Evolutionary conservation across 2,329 filamentous ascomycete genomes (phyloP).

Genomic region (Fusarium austroafricanum): DNA sequence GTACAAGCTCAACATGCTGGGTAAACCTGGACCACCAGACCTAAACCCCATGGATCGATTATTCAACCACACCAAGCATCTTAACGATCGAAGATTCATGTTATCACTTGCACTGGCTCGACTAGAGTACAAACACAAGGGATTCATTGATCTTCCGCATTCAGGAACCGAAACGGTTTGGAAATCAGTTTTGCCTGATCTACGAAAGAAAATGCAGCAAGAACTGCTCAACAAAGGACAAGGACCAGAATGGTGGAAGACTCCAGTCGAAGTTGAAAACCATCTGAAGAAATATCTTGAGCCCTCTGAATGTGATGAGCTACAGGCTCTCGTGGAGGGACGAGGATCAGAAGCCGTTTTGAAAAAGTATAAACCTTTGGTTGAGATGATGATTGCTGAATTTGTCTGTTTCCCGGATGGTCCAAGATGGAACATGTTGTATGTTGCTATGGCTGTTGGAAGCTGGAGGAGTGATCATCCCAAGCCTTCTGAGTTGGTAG

Average conservation of each 20-base stretch:
- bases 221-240: conserved; percentile 34
- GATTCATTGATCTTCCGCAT: conserved; percentile 29
- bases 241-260: conserved; percentile 41
- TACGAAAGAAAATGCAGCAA: conserved; percentile 20
- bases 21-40: neutral
- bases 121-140: conserved; percentile 39
- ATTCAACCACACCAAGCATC: conserved; percentile 40
- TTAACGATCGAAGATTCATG: conserved; percentile 37
- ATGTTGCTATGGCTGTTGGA: conserved; percentile 37
- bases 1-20: conserved; percentile 23
- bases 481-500: conserved; percentile 14
- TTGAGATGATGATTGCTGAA: conserved; percentile 34
- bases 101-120: conserved; percentile 35
- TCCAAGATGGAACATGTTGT: conserved; percentile 42
- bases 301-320: conserved; percentile 24
- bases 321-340: conserved; percentile 39
- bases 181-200: neutral
- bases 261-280: conserved; percentile 34
- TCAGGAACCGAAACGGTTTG: conserved; percentile 1
- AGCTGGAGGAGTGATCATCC: conserved; percentile 31
- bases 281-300: conserved; percentile 36
- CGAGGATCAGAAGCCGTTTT: conserved; percentile 21
- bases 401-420: conserved; percentile 46
- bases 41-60: conserved; percentile 36
- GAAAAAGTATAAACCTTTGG: conserved; percentile 27